Evolutionary conservation across 2,329 filamentous ascomycete species (phyloP), one percentile per base, ranked within the genome.

Genomic region (Pseudogymnoascus sp.): DNA sequence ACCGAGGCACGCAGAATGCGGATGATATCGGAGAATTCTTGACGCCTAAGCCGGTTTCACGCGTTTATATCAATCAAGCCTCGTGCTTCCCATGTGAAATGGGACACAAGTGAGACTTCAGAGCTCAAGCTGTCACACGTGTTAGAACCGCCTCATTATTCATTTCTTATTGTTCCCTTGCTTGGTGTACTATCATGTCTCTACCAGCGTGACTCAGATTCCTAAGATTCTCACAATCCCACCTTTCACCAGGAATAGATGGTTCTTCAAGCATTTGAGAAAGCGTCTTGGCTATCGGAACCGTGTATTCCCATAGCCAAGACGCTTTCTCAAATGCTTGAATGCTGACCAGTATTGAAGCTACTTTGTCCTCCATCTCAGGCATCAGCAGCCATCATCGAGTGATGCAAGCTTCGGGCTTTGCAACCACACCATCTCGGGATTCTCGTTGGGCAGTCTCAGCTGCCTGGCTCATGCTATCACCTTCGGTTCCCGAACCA

Each of bases 401-500:
- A 56, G n/a, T 56, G 50, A 56, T 56, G 28, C 28, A 3, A 56
- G n/a, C 16, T 6, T 34, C 8, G 10, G 25, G n/a, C 11, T 56
- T 34, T 56, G n/a, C 50, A 56, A 34, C 50, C 16, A 56, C 50
- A 34, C 28, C 28, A 56, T 16, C n/a, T 56, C 28, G 50, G 50
- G 23, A 34, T 18, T 56, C 12, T 56, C 5, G 10, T 56, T 31
- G 10, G 50, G 14, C n/a, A 34, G 8, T 18, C 36, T 46, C 59
- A 61, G 8, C 59, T 46, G 36, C 40, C 11, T 34, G 10, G 28
- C 50, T 56, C 50, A 56, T 56, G 50, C 28, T 56, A 56, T 34
- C 28, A 63, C 42, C 63, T 67, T 69, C 1, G 79, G 76, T 23
- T 80, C 77, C 60, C 80, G 74, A 6, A 79, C 72, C 79, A 81